Evolutionary conservation across 352 stramenopile species (phyloP), one percentile per base, ranked within the genome.

Genomic region (Phytophthora nicotianae): DNA sequence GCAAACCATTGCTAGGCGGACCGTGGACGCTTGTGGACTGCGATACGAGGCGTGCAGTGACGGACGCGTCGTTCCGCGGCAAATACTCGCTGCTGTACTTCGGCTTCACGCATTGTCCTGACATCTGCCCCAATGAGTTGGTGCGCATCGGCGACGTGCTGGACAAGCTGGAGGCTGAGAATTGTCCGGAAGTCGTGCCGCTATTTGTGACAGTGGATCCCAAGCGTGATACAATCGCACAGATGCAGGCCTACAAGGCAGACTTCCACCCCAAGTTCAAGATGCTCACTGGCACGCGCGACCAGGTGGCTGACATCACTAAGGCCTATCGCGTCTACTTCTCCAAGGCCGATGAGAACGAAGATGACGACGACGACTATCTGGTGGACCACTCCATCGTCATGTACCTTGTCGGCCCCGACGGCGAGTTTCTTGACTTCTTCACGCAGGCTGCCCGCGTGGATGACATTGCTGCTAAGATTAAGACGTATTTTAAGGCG

Each of bases 331-430:
- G 98, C 58, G 98, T 99, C 5, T 99, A 99, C 83, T 98, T 99
- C 62, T 97, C 86, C 61, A 99, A 99, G 75, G 97, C 90, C 8
- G 86, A 95, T 57, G 89, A 97, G 68, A 93, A 96, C 48, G 95
- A 99, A 17, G 85, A 95, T 37, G 86, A 96, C 62, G 97, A 99
- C 72, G 97, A 99, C 54, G 97, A 99, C 70, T 99, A 99, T 75
- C 80, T 99, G n/a, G 97, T 99, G 5, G 98, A 99, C 81, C 98
- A 99, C 80, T 99, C 95, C 27, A 99, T 99, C 79, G 97, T 99
- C 33, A 97, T 99, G 80, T 99, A 99, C 79, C 96, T 99, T 62
- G 83, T 99, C 52, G 88, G 88, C 0, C 92, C 97, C 2, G 90
- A 98, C 46, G 98, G 98, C 49, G 89, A 99, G 68, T 98, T 99